Evolutionary conservation across 495 filamentous ascomycete genomes (phyloP), one percentile per base, ranked within the genome.

Genomic region (Aspergillus panamensis): DNA sequence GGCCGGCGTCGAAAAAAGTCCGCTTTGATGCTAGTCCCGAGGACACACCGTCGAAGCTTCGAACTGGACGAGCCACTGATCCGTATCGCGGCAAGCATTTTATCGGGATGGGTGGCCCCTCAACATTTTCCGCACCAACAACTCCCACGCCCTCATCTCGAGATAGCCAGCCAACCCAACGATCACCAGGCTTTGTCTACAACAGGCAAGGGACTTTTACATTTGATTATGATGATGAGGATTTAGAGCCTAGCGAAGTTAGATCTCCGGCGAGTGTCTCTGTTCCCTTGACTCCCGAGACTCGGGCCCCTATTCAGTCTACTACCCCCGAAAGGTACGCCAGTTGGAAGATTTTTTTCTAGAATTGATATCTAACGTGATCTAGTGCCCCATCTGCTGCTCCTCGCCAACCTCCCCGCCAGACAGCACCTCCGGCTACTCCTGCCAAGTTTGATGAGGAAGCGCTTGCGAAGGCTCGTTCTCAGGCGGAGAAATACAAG

Each of bases 401-500:
- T 35, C 57, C 63, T 35, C 62, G 48, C 35, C 58, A 55, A 10
- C 53, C 53, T 31, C 33, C 56, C 3, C 53, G 53, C 29, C 52
- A 51, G 39, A 37, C 57, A 9, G 12, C 56, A 5, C 65, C 67
- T 29, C 57, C 68, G 0, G 44, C 65, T 2, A 70, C 61, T 16
- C 67, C 65, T 16, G 57, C 60, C 3, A 62, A 61, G 48, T 42
- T 62, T 32, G 61, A 66, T 21, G 55, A 63, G 12, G 59, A 64
- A 31, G 65, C 69, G n/a, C 60, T 73, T 14, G 68, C 65, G 8
- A 64, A 67, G 21, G 72, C 63, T 37, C 74, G 76, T 25, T 66
- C 65, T 16, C 68, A 69, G 25, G 76, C 75, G 3, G 67, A 77
- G 51, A 73, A 70, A 32, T 73, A 77, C 64, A 77, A 75, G 40